Evolutionary conservation across 208 protist genomes (phyloP).

Genomic region (Endotrypanum monterogeii): DNA sequence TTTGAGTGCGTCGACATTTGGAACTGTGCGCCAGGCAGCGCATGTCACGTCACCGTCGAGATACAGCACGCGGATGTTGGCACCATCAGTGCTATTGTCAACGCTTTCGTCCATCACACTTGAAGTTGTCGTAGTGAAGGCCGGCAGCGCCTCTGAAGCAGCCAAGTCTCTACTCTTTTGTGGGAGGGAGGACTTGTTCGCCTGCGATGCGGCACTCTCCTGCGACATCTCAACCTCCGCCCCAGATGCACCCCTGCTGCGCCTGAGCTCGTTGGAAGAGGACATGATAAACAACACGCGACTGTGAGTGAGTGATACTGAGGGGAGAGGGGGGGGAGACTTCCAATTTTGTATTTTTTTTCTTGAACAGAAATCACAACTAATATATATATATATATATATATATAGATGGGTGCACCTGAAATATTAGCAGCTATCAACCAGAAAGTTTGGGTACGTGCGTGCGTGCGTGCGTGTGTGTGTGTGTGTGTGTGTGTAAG

Average conservation of each 20-base stretch:
- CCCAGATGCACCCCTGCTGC: background rate
- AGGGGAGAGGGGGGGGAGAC: too few relatives aligned
- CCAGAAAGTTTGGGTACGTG: too few relatives aligned
- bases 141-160: background rate
- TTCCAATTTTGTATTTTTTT: background rate
- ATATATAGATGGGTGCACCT: too few relatives aligned
- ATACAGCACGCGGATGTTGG: conserved; percentile 26
- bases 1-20: conserved; percentile 20
- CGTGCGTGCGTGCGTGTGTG: background rate
- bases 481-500: background rate
- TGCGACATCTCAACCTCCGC: background rate
- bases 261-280: background rate
- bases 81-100: background rate
- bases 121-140: background rate
- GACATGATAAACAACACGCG: background rate
- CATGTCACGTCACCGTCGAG: conserved; percentile 21
- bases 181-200: background rate
- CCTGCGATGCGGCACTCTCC: background rate
- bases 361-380: background rate
- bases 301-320: background rate
- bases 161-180: background rate
- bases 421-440: too few relatives aligned
- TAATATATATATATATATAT: too few relatives aligned
- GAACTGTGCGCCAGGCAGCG: conserved; percentile 5
- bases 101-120: background rate